Percentiles rank a stretch among this genome's conserved stretches.
phyloP scores from a whole-genome alignment of 257 asterid genomes.

The Solanum stenotomum region DNA sequence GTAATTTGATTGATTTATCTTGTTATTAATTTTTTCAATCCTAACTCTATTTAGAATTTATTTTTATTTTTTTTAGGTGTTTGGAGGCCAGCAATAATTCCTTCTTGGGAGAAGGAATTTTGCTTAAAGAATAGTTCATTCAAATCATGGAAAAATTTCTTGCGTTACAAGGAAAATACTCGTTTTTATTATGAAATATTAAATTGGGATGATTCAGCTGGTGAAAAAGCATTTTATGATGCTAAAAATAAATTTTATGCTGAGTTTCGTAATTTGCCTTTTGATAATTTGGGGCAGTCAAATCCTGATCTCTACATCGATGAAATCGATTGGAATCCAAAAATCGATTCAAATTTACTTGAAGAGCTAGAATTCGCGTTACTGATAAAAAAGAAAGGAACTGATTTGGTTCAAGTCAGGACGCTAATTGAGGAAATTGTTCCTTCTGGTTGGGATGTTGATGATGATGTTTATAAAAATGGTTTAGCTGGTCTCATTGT shows the following conservation, averaged over 20 bases:
- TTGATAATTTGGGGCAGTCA: not conserved
- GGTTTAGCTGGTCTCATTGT: not conserved
- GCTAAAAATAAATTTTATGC: slow-evolving; percentile 1
- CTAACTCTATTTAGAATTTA: not conserved
- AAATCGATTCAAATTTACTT: not conserved
- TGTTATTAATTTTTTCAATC: not conserved
- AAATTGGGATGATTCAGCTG: slow-evolving; percentile 13
- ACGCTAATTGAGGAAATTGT: slow-evolving; percentile 6
- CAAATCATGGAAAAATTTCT: slow-evolving; percentile 5
- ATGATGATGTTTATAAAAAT: not conserved
- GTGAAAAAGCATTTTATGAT: slow-evolving; percentile 8
- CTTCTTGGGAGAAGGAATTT: slow-evolving; percentile 23
- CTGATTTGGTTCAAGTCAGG: not conserved
- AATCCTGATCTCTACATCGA: slow-evolving; percentile 6
- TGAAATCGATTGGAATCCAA: slow-evolving; percentile 6
- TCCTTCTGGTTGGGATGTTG: not conserved
- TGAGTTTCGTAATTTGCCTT: not conserved
- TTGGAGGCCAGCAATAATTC: slow-evolving; percentile 9
- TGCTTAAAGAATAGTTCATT: slow-evolving; percentile 1
- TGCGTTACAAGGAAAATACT: not conserved
- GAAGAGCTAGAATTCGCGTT: not conserved
- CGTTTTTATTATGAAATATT: not conserved
- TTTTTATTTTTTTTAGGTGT: not conserved
- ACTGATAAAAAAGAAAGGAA: not conserved
- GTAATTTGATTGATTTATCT: not conserved